These are phyloP conservation scores for Wakefieldia striispora DNA, from an alignment of 768 basidiomycete species.

Conservation along the genomic window DNA sequence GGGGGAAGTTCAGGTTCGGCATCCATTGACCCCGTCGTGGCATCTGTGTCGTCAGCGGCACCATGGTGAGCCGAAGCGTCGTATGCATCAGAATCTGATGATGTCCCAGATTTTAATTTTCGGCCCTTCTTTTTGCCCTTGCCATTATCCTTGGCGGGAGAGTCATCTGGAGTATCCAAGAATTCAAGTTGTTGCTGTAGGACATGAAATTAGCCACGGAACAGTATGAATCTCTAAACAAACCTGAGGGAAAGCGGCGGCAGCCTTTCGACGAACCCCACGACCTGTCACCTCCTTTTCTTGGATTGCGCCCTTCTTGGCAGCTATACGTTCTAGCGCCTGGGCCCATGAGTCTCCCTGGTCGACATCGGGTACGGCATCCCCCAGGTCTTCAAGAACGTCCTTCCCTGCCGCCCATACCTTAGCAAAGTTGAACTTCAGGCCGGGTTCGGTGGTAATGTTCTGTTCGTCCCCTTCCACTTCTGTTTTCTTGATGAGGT, in stretches of 20 bases:
- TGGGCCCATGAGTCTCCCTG: constrained; percentile 81
- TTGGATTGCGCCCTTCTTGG: constrained; percentile 39
- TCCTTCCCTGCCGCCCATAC: constrained; percentile 86
- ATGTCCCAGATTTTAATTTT: constrained; percentile 26
- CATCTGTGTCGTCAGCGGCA: constrained; percentile 22
- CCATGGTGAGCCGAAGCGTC: constrained; percentile 16
- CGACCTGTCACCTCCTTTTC: constrained; percentile 63
- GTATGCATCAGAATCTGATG: constrained; percentile 44
- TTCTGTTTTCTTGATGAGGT: constrained; percentile 84
- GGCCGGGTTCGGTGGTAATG: constrained; percentile 45
- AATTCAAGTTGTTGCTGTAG: constrained; percentile 32
- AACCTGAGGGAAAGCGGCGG: constrained; percentile 43
- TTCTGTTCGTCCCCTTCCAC: constrained; percentile 60
- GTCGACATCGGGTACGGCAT: constrained; percentile 44
- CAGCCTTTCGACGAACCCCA: constrained; percentile 72
- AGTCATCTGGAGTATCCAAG: constrained; percentile 35
- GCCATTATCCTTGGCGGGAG: constrained; percentile 36
- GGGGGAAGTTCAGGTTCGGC: constrained; percentile 3
- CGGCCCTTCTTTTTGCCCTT: constrained; percentile 36
- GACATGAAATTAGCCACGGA: constrained; percentile 1
- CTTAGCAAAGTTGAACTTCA: constrained; percentile 85
- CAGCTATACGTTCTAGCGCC: constrained; percentile 52
- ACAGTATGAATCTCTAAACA: constrained; percentile 1
- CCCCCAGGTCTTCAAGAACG: constrained; percentile 62
- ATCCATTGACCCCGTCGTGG: constrained; percentile 25